Percentiles rank a stretch among this genome's conserved stretches.
These are phyloP conservation scores for Suhomyces sp. DNA, from an alignment of 805 yeast species.

Conservation along the genomic window DNA sequence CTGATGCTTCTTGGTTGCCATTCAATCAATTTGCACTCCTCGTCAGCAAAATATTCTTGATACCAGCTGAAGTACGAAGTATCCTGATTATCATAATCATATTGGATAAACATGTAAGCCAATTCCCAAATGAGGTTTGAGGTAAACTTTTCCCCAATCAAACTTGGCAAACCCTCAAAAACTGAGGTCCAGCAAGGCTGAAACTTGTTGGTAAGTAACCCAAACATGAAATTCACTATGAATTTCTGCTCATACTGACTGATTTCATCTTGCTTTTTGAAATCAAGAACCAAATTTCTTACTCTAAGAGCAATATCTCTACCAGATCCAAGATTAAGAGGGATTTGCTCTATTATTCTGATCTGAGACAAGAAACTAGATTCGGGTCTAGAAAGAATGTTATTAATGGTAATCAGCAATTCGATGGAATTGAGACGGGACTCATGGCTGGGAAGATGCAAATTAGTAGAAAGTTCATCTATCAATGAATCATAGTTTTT, in stretches of 20 bases:
- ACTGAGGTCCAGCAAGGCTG: constrained; percentile 87
- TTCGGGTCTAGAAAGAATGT: constrained; percentile 19
- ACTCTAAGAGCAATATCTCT: constrained; percentile 73
- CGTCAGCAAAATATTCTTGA: constrained; percentile 1
- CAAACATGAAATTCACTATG: constrained; percentile 45
- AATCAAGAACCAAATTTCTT: constrained; percentile 53
- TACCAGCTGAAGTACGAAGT: constrained; percentile 11
- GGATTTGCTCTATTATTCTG: constrained; percentile 65
- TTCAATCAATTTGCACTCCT: constrained; percentile 12
- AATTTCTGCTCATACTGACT: constrained; percentile 15
- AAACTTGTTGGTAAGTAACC: constrained; percentile 69
- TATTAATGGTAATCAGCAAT: constrained; percentile 36
- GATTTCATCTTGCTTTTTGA: constrained; percentile 21
- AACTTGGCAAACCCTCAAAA: constrained; percentile 52
- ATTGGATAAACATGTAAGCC: constrained; percentile 33
- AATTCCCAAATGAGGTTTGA: constrained; percentile 55
- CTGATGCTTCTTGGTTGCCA: constrained; percentile 50
- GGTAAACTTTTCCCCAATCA: constrained; percentile 25
- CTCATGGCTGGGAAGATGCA: constrained; percentile 49
- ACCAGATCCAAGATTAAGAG: constrained; percentile 63
- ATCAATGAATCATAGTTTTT: constrained; percentile 12
- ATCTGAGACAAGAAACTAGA: constrained; percentile 49
- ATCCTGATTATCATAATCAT: constrained; percentile 20
- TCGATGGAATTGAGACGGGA: constrained; percentile 52
- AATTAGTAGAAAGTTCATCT: constrained; percentile 23